These are phyloP conservation scores for Alternaria sp. DNA, from an alignment of 2,329 filamentous ascomycete genomes.

Conservation along the genomic window DNA sequence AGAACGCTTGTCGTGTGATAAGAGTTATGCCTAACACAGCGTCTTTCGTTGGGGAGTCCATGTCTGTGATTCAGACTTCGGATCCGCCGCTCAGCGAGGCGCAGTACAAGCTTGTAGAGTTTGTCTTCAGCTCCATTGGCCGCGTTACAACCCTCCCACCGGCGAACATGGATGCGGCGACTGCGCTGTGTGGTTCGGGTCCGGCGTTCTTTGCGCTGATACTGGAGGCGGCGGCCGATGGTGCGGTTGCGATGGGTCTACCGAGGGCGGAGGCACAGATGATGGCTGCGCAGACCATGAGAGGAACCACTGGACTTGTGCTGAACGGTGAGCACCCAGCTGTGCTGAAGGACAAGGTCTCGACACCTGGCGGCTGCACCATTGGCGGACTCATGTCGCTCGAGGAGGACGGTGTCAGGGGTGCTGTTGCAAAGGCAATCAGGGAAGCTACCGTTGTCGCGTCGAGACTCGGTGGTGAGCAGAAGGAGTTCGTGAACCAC, in stretches of 20 bases:
- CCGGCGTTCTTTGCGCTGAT: constrained; percentile 80
- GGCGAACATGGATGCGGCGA: constrained; percentile 74
- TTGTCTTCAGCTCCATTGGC: constrained; percentile 80
- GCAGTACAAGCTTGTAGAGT: constrained; percentile 68
- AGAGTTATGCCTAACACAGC: constrained; percentile 88
- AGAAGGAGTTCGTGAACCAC: constrained; percentile 57
- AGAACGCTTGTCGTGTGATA: constrained; percentile 69
- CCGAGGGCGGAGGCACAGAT: constrained; percentile 74
- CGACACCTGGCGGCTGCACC: constrained; percentile 78
- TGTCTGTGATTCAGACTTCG: constrained; percentile 76
- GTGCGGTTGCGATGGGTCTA: constrained; percentile 79
- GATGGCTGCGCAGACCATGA: constrained; percentile 83
- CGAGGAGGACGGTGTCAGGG: constrained; percentile 75
- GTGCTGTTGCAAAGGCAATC: constrained; percentile 72
- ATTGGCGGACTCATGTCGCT: constrained; percentile 76
- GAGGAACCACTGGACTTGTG: constrained; percentile 74
- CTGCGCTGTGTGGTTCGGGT: constrained; percentile 76
- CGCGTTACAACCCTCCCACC: constrained; percentile 73
- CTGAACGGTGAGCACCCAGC: constrained; percentile 78
- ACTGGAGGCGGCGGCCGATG: constrained; percentile 78
- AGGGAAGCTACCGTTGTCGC: constrained; percentile 75
- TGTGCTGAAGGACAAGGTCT: constrained; percentile 77
- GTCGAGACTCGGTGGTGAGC: constrained; percentile 67
- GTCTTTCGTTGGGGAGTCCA: constrained; percentile 77
- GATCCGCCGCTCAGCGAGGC: constrained; percentile 65